These are phyloP conservation scores for Colletotrichum australisinense DNA, from an alignment of 2,329 filamentous ascomycete genomes.

Conservation along the genomic window DNA sequence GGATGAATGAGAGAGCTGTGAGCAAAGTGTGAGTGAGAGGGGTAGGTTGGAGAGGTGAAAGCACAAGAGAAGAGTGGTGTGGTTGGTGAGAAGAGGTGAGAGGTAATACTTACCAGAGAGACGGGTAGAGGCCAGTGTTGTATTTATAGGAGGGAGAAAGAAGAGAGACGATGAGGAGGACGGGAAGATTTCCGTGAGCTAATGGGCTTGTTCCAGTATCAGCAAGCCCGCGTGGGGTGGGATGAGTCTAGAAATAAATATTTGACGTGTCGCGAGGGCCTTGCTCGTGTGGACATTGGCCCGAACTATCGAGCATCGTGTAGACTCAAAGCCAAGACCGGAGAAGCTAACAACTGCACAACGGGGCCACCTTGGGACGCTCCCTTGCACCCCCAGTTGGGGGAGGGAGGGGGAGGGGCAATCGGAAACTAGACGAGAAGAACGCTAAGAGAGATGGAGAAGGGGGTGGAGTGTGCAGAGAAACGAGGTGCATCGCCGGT, in stretches of 20 bases:
- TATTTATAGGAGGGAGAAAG: slow-evolving; percentile 46
- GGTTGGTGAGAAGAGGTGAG: slow-evolving; percentile 17
- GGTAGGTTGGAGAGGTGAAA: background rate
- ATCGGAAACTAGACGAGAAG: slow-evolving; percentile 21
- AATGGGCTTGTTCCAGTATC: slow-evolving; percentile 41
- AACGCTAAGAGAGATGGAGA: slow-evolving; percentile 29
- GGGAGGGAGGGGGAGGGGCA: slow-evolving; percentile 19
- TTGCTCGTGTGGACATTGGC: slow-evolving; percentile 51
- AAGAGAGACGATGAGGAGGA: slow-evolving; percentile 30
- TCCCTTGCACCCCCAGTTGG: slow-evolving; percentile 25
- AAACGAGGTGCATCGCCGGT: slow-evolving; percentile 2
- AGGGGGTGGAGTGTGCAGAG: slow-evolving; percentile 17
- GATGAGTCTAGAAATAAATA: slow-evolving; percentile 40
- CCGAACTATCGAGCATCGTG: slow-evolving; percentile 46
- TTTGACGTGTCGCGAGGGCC: slow-evolving; percentile 41
- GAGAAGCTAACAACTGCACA: slow-evolving; percentile 26
- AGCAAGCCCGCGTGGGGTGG: slow-evolving; percentile 44
- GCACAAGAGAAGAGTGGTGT: slow-evolving; percentile 35
- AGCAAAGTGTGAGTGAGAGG: slow-evolving; percentile 3
- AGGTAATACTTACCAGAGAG: background rate
- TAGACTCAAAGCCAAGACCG: slow-evolving; percentile 32
- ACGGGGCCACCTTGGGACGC: slow-evolving; percentile 14
- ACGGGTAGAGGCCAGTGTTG: slow-evolving; percentile 15
- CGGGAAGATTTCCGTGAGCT: slow-evolving; percentile 46
- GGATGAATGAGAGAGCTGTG: slow-evolving; percentile 22